Base-by-base conservation (phyloP, 176 grass and related monocot genomes). In the Puya raimondii region DNA sequence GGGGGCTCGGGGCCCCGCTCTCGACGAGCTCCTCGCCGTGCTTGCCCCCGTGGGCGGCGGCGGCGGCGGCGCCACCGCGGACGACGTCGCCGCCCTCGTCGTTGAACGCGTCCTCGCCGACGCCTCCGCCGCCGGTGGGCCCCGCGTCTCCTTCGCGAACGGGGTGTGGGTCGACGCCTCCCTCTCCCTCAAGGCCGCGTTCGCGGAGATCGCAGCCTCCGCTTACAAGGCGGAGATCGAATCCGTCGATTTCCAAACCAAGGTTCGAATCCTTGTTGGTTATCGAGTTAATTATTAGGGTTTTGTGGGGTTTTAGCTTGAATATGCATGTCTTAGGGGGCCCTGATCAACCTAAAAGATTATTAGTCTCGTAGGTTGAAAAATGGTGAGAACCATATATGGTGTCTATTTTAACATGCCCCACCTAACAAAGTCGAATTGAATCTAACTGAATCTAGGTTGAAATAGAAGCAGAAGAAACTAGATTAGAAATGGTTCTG, bases 91-190 rank as follows among this genome's bases (percentile, higher is more conserved):
- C 57, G 77, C 66, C n/a, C 78, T 58, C 13, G 61, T 16, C 47
- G 47, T 3, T 12, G 4, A 10, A 10, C 4, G n/a, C 66, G 66
- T 77, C 77, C 33, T 69, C 13, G 79, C 51, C 26, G 68, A 58
- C 64, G 26, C 7, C 29, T 15, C 15, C n/a, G 51, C 12, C 47
- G 14, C 2, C 10, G 79, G 72, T 21, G 84, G 81, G 29, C 81
- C 91, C 65, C 77, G 10, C 10, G 47, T 90, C 69, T 79, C 79
- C 6, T 90, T 80, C 86, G 79, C 76, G 80, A 90, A 84, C 52
- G 84, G 79, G 48, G 26, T 87, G 68, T 96, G 87, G 87, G 71
- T 96, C 18, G 81, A 87, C 49, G 48, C 74, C 16, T 75, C 70
- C 22, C 66, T 96, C 53, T 33, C 25, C 50, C 69, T 83, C 53